Evolutionary conservation across 2,329 filamentous ascomycete genomes (phyloP).

Genomic region (Zymoseptoria crescenta): DNA sequence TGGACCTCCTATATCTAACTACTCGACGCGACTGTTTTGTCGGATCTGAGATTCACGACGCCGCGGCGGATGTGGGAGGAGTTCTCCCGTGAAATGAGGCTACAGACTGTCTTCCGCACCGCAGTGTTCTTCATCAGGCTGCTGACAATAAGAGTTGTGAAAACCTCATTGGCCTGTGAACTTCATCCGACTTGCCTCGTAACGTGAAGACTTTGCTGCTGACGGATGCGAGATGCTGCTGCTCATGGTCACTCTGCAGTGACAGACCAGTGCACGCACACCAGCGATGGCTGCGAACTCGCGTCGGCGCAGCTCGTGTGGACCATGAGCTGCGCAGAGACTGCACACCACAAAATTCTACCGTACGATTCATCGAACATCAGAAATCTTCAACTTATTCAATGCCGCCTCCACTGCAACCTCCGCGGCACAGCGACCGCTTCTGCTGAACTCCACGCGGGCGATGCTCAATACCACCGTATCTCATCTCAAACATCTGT

Average conservation of each 20-base stretch:
- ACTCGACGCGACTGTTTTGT: background rate
- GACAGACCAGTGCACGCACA: background rate
- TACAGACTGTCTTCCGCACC: too few relatives aligned
- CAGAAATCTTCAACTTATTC: background rate
- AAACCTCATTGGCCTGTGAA: too few relatives aligned
- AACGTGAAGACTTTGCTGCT: background rate
- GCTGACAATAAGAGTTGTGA: background rate
- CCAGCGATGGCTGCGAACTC: background rate
- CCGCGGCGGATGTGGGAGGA: background rate
- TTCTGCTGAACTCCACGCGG: background rate
- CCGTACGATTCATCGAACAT: background rate
- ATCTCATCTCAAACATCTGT: conserved; percentile 9
- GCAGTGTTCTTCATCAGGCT: background rate
- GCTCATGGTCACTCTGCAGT: background rate
- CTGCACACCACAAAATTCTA: background rate
- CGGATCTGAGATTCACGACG: background rate
- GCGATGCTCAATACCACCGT: background rate
- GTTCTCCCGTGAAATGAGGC: background rate
- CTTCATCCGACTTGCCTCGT: background rate
- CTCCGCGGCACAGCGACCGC: background rate
- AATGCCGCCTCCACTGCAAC: background rate
- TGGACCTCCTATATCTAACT: background rate
- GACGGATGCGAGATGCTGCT: background rate
- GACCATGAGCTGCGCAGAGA: background rate
- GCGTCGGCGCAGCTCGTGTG: too few relatives aligned